Percentiles rank a stretch among this genome's conserved stretches.
These are phyloP conservation scores for Glebionis coronaria DNA, from an alignment of 129 eudicot genomes.

Conservation along the genomic window DNA sequence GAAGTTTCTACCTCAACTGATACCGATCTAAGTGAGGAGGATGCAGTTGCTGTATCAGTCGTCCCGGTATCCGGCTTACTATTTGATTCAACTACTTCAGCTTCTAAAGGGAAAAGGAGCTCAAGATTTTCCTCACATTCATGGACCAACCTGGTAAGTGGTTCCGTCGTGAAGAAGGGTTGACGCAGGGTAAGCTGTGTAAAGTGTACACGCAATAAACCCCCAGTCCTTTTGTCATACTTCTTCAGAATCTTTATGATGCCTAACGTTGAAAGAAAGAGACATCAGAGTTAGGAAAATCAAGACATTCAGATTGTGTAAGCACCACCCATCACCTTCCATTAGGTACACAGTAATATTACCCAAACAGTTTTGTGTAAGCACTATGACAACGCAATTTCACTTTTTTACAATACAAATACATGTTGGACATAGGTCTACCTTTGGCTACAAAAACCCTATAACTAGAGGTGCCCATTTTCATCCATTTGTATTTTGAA, in stretches of 20 bases:
- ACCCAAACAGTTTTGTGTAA: too few species aligned
- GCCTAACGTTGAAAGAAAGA: too few species aligned
- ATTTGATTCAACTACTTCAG: conserved; percentile 11
- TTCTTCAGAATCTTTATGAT: conserved; percentile 20
- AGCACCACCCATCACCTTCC: too few species aligned
- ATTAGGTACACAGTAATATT: too few species aligned
- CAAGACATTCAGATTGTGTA: not conserved
- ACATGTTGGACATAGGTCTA: too few species aligned
- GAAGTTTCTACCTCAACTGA: conserved; percentile 11
- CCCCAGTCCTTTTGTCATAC: conserved; percentile 18
- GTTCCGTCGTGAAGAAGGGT: conserved; percentile 16
- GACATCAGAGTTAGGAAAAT: too few species aligned
- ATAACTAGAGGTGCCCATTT: too few species aligned
- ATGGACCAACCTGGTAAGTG: conserved; percentile 16
- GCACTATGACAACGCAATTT: too few species aligned
- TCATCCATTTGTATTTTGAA: too few species aligned
- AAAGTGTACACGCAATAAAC: conserved; percentile 9
- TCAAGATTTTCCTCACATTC: conserved; percentile 21
- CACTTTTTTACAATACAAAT: too few species aligned
- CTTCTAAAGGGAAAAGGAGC: conserved; percentile 17
- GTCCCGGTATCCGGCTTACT: conserved; percentile 2
- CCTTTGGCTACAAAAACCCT: too few species aligned
- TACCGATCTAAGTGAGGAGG: not conserved
- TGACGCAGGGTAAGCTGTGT: conserved; percentile 15
- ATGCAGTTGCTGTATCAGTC: not conserved